Evolutionary conservation across 2,329 filamentous ascomycete genomes (phyloP), one percentile per base, ranked within the genome.

Genomic region (Aphanocladium album): DNA sequence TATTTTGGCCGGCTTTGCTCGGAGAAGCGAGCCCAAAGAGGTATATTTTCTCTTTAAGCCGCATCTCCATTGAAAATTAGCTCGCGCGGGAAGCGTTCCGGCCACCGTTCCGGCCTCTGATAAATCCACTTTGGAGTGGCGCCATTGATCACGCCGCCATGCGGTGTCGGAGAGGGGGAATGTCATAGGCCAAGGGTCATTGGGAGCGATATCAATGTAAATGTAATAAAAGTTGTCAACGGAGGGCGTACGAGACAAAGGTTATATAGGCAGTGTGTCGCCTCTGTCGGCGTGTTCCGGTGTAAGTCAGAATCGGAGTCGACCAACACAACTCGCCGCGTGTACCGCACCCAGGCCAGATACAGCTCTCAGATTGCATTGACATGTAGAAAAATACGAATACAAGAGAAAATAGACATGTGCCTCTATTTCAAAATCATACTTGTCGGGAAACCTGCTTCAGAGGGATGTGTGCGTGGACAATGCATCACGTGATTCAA

Each of bases 111-210:
- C 54, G 54, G 54, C 56, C 55, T 50, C 46, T 12, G 12, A 9
- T 17, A 14, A 39, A 50, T 51, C 56, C 56, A 58, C 56, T 58
- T 51, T 27, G 30, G 41, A n/a, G 45, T 57, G 45, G 55, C 55
- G 45, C 55, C 55, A 57, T 50, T 57, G 54, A 57, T 49, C 45
- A 49, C 30, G 54, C 43, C 54, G 47, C 39, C 30, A 49, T 57
- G 54, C 54, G 54, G 43, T 57, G 43, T 57, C 54, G 54, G 54
- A 57, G 54, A 57, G 54, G 30, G 43, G 30, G 19, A 30, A 54
- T 39, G 35, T 16, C 35, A 39, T 17, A 9, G 30, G 30, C 12
- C 16, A 11, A 12, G 12, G 4, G 35, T 11, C 9, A 39, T 39
- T 39, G 35, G 16, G 12, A 11, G 35, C 11, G 16, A 14, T 39